phyloP scores from a whole-genome alignment of 805 yeast species.

The Ogataea wickerhamii region DNA sequence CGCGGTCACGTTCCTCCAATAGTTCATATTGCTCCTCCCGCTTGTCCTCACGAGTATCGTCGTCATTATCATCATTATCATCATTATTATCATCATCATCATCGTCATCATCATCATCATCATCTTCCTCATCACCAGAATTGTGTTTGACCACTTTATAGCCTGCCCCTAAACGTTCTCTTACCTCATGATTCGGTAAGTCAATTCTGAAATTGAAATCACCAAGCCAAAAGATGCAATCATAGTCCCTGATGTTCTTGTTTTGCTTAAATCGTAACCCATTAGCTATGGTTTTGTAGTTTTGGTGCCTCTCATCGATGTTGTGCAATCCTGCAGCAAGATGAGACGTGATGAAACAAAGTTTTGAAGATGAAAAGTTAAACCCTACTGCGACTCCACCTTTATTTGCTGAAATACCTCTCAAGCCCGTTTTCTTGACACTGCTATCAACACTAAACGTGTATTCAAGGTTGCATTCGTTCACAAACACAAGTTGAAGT shows the following conservation, averaged over 20 bases:
- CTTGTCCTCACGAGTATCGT: neutral
- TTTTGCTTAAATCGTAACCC: conserved; percentile 63
- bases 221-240: conserved; percentile 85
- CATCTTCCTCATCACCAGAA: neutral
- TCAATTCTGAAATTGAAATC: conserved; percentile 87
- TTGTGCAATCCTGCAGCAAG: conserved; percentile 89
- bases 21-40: neutral
- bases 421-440: conserved; percentile 86
- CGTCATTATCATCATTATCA: neutral
- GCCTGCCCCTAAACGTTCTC: conserved; percentile 30
- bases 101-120: conserved; percentile 1
- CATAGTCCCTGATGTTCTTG: conserved; percentile 67
- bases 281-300: conserved; percentile 73
- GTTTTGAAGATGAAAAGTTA: conserved; percentile 50
- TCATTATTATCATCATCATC: conserved; percentile 10
- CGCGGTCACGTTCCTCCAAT: neutral
- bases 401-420: conserved; percentile 75
- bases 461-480: conserved; percentile 45
- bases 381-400: conserved; percentile 59
- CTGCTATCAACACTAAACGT: conserved; percentile 66
- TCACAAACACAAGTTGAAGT: conserved; percentile 63
- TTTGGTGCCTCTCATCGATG: conserved; percentile 78
- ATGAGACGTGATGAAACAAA: conserved; percentile 83
- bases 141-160: neutral
- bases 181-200: conserved; percentile 66